Percentiles rank a stretch among this genome's conserved stretches.
Evolutionary conservation across 2,329 filamentous ascomycete genomes (phyloP).

Genomic region (Sporothrix brunneoviolacea): DNA sequence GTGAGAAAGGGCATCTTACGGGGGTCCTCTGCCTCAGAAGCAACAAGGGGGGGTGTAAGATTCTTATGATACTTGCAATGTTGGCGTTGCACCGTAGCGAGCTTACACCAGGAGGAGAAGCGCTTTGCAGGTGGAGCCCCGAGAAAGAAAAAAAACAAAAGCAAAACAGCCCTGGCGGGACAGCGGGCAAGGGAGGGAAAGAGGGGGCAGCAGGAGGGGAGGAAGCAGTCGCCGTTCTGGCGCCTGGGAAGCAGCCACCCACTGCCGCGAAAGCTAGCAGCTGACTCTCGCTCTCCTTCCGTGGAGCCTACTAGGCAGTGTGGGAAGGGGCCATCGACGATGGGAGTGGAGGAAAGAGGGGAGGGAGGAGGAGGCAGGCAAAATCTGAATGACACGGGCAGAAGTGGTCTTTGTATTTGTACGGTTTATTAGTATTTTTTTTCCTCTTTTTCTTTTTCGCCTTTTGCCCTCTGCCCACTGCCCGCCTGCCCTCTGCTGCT

Average conservation of each 20-base stretch:
- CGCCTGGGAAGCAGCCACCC: neutral
- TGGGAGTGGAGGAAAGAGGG: neutral
- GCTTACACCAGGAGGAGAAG: neutral
- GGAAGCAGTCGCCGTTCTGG: neutral
- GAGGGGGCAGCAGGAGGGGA: neutral
- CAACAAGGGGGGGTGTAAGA: too few species aligned
- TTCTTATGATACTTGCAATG: neutral
- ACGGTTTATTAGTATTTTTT: neutral
- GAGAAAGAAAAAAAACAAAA: too few species aligned
- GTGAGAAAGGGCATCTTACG: too few species aligned
- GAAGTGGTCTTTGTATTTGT: neutral
- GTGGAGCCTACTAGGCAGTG: neutral
- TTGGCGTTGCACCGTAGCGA: conserved; percentile 1
- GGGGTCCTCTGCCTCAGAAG: too few species aligned
- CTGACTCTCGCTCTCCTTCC: neutral
- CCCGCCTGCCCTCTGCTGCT: neutral
- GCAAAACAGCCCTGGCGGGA: too few species aligned
- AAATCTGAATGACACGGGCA: neutral
- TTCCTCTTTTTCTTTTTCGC: neutral
- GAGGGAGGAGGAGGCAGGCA: neutral
- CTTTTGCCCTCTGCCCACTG: neutral
- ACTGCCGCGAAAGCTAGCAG: neutral
- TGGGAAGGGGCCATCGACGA: conserved; percentile 6
- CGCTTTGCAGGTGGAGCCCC: neutral
- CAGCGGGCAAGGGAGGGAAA: too few species aligned